Evolutionary conservation across 208 protist species (phyloP), one percentile per base, ranked within the genome.

Genomic region (Trypanosoma platydactyli): DNA sequence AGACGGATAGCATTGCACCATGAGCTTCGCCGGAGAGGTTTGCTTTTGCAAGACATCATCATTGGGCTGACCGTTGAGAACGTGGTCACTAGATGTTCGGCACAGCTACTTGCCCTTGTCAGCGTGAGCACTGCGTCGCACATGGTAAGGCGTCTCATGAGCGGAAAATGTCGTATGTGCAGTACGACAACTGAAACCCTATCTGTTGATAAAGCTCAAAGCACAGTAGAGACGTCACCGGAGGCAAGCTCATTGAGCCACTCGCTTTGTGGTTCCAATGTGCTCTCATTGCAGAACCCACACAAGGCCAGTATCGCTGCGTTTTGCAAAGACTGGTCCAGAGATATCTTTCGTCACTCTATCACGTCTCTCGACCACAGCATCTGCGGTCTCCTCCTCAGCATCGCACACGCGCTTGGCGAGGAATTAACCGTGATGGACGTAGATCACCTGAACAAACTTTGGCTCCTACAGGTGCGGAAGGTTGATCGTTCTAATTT

Each of bases 381-480:
- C 12, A 58, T 89, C 9, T 93, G 87, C 46, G 69, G 68, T 7
- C 70, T 72, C 22, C 68, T 89, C 25, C 73, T 93, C 12, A 73
- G 68, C 29, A 66, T 87, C 20, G 75, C 87, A 11, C 83, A 80
- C 11, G 42, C 40, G 16, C 48, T 84, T 3, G 77, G 79, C 25
- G 42, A 71, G 62, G 67, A 80, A n/a, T 53, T 93, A 12, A 77
- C 49, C 25, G 81, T 86, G 13, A 71, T 80, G 46, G 84, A 86
- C 58, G 77, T 93, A 15, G 87, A 90, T 60, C 68, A 53, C 13
- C 73, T 92, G 4, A 86, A 84, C 56, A 73, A 80, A n/a, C 54
- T 80, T 20, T 92, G 86, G 86, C 60, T 92, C 62, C 65, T 67
- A 52, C 77, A 80, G 40, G 55, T 84, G n/a, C 40, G 69, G 27